A percentile compares a stretch with the other conserved stretches of the same genome.
phyloP scores from a whole-genome alignment of 164 flowering plant species.

The Magnolia officinalis region DNA sequence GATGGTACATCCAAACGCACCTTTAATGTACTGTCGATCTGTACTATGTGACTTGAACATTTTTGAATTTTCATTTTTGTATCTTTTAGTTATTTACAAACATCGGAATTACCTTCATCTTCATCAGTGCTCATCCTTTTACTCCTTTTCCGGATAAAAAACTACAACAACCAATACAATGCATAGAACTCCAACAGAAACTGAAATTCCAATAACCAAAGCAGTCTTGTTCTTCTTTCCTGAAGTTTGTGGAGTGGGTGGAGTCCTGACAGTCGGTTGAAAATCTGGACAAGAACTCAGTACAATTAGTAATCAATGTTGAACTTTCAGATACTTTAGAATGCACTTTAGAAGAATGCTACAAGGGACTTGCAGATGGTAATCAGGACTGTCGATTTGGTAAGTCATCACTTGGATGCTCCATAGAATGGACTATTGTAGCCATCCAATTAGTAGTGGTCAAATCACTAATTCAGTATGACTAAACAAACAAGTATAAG shows the following conservation, averaged over 20 bases:
- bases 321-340: not conserved
- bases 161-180: constrained; percentile 22
- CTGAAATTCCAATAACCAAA: constrained; percentile 49
- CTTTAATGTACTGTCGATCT: no score
- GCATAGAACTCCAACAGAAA: constrained; percentile 39
- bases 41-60: no score
- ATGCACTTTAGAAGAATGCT: not conserved
- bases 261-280: constrained; percentile 19
- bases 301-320: not conserved
- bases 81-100: no score
- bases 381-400: constrained; percentile 13
- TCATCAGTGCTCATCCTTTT: constrained; percentile 5
- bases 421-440: constrained; percentile 78
- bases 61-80: no score
- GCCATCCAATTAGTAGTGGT: constrained; percentile 27
- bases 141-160: constrained; percentile 29
- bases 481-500: no score
- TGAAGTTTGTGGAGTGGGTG: constrained; percentile 8
- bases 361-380: no score
- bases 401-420: constrained; percentile 75
- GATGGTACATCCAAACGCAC: no score
- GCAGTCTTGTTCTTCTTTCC: constrained; percentile 40
- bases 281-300: constrained; percentile 42
- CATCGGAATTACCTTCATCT: no score
- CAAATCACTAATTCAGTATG: no score